phyloP scores from a whole-genome alignment of 768 basidiomycete species.

The Auricularia auricula-judae region DNA sequence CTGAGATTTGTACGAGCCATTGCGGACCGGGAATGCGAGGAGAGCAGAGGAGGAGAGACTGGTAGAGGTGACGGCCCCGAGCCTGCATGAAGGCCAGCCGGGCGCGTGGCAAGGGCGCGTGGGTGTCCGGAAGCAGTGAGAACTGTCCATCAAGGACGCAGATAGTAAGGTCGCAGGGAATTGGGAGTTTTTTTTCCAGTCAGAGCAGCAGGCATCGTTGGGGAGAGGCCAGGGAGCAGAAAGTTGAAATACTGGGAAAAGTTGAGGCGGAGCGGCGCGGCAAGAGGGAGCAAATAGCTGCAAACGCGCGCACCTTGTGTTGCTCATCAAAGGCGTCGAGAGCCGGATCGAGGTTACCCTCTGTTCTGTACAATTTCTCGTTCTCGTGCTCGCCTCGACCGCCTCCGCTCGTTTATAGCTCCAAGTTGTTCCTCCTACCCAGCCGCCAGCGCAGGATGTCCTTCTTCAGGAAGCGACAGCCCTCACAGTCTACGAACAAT shows the following conservation, averaged over 20 bases:
- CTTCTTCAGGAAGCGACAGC: constrained; percentile 58
- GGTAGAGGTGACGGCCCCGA: background rate
- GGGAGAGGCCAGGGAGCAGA: too few relatives aligned
- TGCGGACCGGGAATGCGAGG: background rate
- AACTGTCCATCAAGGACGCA: too few relatives aligned
- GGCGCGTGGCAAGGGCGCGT: background rate
- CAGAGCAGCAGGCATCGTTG: too few relatives aligned
- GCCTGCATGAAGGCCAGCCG: background rate
- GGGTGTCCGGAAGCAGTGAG: background rate
- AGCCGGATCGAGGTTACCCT: too few relatives aligned
- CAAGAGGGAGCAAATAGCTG: too few relatives aligned
- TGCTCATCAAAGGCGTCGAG: too few relatives aligned
- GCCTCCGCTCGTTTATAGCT: background rate
- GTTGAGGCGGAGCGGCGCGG: too few relatives aligned
- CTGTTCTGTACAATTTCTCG: background rate
- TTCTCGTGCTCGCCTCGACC: background rate
- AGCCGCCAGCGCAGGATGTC: constrained; percentile 69
- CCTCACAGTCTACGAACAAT: constrained; percentile 13
- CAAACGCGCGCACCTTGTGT: too few relatives aligned
- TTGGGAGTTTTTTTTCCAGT: too few relatives aligned
- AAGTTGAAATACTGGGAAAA: too few relatives aligned
- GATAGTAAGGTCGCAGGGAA: too few relatives aligned
- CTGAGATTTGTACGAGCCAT: background rate
- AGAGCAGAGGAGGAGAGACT: background rate
- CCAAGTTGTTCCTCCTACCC: constrained; percentile 61